phyloP scores from a whole-genome alignment of 2,329 filamentous ascomycete genomes.

The Fusarium sp. region DNA sequence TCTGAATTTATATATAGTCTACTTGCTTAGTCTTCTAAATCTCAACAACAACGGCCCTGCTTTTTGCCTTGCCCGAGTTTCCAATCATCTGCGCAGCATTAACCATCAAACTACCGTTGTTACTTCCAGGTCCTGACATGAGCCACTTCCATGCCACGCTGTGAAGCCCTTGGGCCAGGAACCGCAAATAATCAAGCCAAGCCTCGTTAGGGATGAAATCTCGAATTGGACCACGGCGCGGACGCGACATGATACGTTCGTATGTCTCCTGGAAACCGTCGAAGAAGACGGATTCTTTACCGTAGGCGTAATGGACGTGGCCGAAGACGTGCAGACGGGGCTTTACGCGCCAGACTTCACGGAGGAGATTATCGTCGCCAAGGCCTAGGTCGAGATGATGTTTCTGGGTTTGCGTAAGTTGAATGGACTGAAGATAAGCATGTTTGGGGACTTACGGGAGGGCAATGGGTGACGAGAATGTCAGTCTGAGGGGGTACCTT shows the following conservation, averaged over 20 bases:
- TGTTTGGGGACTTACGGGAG: conserved; percentile 65
- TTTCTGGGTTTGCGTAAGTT: conserved; percentile 57
- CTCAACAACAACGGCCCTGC: conserved; percentile 55
- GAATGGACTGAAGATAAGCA: neutral
- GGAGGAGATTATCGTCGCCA: conserved; percentile 78
- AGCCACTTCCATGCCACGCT: conserved; percentile 69
- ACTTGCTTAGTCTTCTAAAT: conserved; percentile 39
- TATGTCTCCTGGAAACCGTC: conserved; percentile 79
- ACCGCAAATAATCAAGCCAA: conserved; percentile 62
- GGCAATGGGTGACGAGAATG: conserved; percentile 84
- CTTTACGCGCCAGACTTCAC: conserved; percentile 79
- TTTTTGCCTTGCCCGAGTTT: conserved; percentile 64
- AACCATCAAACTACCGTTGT: conserved; percentile 65
- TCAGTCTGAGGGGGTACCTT: conserved; percentile 80
- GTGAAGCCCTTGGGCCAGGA: conserved; percentile 62
- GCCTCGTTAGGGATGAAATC: conserved; percentile 61
- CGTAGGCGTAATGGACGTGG: conserved; percentile 83
- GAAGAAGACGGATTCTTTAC: conserved; percentile 78
- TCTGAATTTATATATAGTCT: neutral
- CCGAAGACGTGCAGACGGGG: conserved; percentile 86
- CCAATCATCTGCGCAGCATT: conserved; percentile 70
- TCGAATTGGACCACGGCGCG: conserved; percentile 58
- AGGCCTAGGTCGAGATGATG: conserved; percentile 77
- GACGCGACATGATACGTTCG: conserved; percentile 71
- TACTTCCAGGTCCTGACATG: conserved; percentile 66